Evolutionary conservation across 202 grass and related monocot genomes (phyloP), one percentile per base, ranked within the genome.

Genomic region (Panicum hallii): DNA sequence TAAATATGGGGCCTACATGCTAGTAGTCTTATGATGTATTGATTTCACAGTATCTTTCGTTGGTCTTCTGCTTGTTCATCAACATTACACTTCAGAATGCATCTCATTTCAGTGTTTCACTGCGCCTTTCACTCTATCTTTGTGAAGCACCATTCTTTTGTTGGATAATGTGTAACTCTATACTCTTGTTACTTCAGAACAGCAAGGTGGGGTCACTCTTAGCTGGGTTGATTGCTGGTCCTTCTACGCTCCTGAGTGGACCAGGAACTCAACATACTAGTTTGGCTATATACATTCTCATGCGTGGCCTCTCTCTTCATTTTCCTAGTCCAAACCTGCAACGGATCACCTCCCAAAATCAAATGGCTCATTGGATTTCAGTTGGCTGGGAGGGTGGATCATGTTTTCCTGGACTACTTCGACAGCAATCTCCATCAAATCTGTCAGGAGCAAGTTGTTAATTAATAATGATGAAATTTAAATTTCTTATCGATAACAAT

Each of bases 201-300:
- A 89, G 84, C 91, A 88, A 86, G 79, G 86, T 99, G 96, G 92
- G 96, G 57, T 91, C 93, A 57, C 86, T 96, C 68, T 81, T 99
- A 79, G 92, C 93, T 79, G 96, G 96, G 52, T 77, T 96, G 57
- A 70, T 92, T 89, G 93, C 96, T 80, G 91, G 91, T 79, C 96
- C 96, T 55, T 99, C 96, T 22, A 96, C 96, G 96, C 91, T 96
- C 56, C 71, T 99, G 67, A 99, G 93, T 36, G 96, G 93, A 52
- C 88, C 93, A 19, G 90, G 93, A 50, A 96, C 91, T n/a, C 96
- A 99, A 52, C 96, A 99, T 77, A 94, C 91, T 48, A 99, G 93
- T 77, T 90, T 99, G 82, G 96, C 96, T 70, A 92, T 94, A 72
- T 99, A 99, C 86, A 96, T 94, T 86, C 93, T 99, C 54, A 95